These are phyloP conservation scores for Kappamyces sp. DNA, from an alignment of 192 early-diverging fungal genomes.

Conservation along the genomic window DNA sequence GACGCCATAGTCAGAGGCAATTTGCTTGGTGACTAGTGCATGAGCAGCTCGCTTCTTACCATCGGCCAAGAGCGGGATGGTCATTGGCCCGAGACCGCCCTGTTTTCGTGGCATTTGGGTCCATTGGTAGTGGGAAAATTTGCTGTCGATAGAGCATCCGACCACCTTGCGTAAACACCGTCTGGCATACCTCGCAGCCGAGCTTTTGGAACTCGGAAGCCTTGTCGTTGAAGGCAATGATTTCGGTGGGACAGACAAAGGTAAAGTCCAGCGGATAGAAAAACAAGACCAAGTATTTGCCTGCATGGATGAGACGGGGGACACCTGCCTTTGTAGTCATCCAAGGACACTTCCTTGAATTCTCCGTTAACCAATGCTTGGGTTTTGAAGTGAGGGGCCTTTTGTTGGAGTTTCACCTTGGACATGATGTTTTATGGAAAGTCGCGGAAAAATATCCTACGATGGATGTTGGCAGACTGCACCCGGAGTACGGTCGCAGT, in stretches of 20 bases:
- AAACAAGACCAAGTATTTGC: conserved; percentile 58
- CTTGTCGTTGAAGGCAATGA: conserved; percentile 84
- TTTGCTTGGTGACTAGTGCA: conserved; percentile 71
- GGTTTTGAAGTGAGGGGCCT: conserved; percentile 61
- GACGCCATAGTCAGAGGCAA: conserved; percentile 81
- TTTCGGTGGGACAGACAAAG: conserved; percentile 80
- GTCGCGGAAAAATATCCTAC: too few species aligned
- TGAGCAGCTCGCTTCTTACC: conserved; percentile 80
- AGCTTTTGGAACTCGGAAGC: conserved; percentile 74
- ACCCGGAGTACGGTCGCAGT: conserved; percentile 3
- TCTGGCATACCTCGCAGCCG: conserved; percentile 57
- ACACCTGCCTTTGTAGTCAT: conserved; percentile 49
- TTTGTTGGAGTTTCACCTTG: conserved; percentile 15
- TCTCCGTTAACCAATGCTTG: conserved; percentile 61
- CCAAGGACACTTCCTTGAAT: conserved; percentile 60
- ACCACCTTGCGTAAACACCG: conserved; percentile 23
- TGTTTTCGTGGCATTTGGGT: conserved; percentile 72
- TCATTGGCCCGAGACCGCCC: conserved; percentile 86
- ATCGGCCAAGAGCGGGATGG: conserved; percentile 84
- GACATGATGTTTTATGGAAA: too few species aligned
- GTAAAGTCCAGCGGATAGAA: conserved; percentile 91
- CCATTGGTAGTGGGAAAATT: conserved; percentile 87
- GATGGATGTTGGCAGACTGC: not conserved
- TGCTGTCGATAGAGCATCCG: conserved; percentile 39
- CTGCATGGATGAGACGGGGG: not conserved